Evolutionary conservation across 169 alveolate species (phyloP).

Genomic region (Plasmodium ovale): DNA sequence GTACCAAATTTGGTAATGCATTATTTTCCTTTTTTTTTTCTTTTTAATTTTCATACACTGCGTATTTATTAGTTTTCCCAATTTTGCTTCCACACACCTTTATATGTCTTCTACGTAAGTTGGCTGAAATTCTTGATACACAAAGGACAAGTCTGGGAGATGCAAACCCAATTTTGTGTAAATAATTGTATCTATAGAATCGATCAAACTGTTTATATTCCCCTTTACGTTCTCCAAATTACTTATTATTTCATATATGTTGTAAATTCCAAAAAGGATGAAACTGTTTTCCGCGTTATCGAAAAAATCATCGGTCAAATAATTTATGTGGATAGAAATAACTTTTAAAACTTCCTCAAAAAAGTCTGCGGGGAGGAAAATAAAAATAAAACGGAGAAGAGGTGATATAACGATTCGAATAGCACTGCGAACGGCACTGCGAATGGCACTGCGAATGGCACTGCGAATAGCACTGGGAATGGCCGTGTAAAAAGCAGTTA

Average conservation of each 20-base stretch:
- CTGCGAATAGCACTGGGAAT: too few relatives aligned
- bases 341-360: slow-evolving; percentile 61
- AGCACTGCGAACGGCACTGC: too few relatives aligned
- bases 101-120: slow-evolving; percentile 67
- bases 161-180: slow-evolving; percentile 70
- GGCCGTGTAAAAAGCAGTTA: background rate
- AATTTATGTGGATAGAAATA: slow-evolving; percentile 27
- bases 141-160: slow-evolving; percentile 73
- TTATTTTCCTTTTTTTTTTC: background rate
- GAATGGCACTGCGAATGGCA: too few relatives aligned
- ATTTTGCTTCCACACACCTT: background rate
- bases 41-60: background rate
- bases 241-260: slow-evolving; percentile 66
- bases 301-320: slow-evolving; percentile 74
- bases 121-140: slow-evolving; percentile 74
- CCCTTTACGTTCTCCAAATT: slow-evolving; percentile 8
- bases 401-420: background rate
- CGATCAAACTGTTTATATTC: slow-evolving; percentile 7
- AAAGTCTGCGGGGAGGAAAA: slow-evolving; percentile 35
- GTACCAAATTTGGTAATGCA: background rate
- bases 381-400: background rate
- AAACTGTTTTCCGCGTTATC: slow-evolving; percentile 74
- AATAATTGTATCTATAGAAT: slow-evolving; percentile 59
- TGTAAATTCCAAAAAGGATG: slow-evolving; percentile 72
- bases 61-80: background rate